Evolutionary conservation across 805 yeast genomes (phyloP).

Genomic region (Ogataea polymorpha): DNA sequence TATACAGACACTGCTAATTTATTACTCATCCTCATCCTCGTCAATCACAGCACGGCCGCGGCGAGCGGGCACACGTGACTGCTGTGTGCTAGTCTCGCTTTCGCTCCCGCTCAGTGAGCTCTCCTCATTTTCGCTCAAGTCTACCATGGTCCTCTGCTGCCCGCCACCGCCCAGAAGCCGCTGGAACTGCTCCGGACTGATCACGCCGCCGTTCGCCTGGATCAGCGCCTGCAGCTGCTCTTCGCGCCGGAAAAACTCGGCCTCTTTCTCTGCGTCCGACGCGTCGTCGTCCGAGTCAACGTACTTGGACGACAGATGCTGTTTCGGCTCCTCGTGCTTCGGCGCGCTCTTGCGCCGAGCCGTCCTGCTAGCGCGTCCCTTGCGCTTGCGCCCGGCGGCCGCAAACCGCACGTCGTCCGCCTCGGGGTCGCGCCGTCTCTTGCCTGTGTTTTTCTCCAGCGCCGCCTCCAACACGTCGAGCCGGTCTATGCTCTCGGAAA

Average conservation of each 20-base stretch:
- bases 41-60: conserved; percentile 3
- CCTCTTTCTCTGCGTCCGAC: conserved; percentile 53
- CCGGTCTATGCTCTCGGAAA: conserved; percentile 23
- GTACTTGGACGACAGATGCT: conserved; percentile 48
- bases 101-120: conserved; percentile 6
- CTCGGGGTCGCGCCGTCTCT: conserved; percentile 21
- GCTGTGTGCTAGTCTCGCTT: conserved; percentile 5
- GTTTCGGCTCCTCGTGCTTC: conserved; percentile 8
- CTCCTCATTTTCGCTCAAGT: conserved; percentile 5
- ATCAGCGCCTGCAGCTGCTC: conserved; percentile 40
- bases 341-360: conserved; percentile 3
- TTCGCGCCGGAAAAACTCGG: conserved; percentile 55
- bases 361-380: conserved; percentile 9
- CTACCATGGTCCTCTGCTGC: conserved; percentile 8
- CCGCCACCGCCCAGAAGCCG: conserved; percentile 8
- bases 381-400: conserved; percentile 10
- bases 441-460: conserved; percentile 20
- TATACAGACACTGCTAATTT: neutral
- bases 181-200: conserved; percentile 29
- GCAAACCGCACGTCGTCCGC: conserved; percentile 13
- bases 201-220: conserved; percentile 23
- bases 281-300: conserved; percentile 64
- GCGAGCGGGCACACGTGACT: neutral
- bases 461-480: conserved; percentile 39
- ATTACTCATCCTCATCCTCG: conserved; percentile 1